These are phyloP conservation scores for Nakataea oryzae DNA, from an alignment of 2,329 filamentous ascomycete species.

Conservation along the genomic window DNA sequence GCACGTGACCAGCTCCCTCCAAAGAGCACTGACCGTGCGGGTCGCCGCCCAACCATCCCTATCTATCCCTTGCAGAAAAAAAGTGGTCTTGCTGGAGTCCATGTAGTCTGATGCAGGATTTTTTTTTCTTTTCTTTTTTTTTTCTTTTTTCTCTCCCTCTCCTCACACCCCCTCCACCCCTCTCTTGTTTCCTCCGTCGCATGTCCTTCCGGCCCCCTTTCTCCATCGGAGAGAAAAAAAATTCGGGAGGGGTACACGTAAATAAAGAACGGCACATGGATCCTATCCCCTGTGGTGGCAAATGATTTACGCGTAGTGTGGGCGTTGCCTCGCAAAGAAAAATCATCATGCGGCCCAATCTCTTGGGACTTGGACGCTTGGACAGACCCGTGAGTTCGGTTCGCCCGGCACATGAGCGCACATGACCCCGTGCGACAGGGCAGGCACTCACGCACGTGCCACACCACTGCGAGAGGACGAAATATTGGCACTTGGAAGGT, in stretches of 20 bases:
- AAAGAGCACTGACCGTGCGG: neutral
- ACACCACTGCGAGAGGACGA: neutral
- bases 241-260: neutral
- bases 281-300: neutral
- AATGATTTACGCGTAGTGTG: neutral
- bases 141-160: neutral
- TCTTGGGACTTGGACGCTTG: neutral
- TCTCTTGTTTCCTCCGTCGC: too few relatives aligned
- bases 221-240: too few relatives aligned
- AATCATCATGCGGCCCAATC: neutral
- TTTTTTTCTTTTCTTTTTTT: neutral
- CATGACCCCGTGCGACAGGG: neutral
- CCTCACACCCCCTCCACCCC: too few relatives aligned
- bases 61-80: too few relatives aligned
- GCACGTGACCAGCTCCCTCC: neutral
- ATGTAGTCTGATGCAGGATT: neutral
- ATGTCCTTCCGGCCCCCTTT: too few relatives aligned
- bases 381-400: neutral
- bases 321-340: too few relatives aligned
- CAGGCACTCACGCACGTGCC: too few relatives aligned
- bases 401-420: too few relatives aligned
- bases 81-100: too few relatives aligned
- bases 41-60: neutral
- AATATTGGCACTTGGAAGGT: neutral
- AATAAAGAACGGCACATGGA: neutral